These are phyloP conservation scores for Takashimella koratensis DNA, from an alignment of 1,284 basidiomycete species.

Conservation along the genomic window DNA sequence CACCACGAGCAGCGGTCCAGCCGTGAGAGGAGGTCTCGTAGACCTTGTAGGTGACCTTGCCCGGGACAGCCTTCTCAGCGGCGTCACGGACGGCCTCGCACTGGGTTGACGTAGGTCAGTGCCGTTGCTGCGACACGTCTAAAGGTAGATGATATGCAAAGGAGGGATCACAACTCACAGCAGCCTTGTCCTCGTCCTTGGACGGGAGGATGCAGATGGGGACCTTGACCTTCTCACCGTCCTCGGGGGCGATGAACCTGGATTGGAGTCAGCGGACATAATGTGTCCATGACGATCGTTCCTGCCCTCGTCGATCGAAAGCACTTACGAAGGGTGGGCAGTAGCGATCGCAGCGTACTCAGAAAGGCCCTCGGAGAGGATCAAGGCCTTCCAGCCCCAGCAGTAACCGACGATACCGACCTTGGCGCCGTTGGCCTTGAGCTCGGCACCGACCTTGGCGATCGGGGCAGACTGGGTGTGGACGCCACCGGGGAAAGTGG, in stretches of 20 bases:
- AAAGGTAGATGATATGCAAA: background rate
- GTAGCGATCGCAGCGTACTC: conserved; percentile 34
- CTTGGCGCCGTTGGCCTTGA: conserved; percentile 38
- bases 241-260: conserved; percentile 44
- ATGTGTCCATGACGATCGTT: background rate
- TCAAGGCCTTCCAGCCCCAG: conserved; percentile 46
- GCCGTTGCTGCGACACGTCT: background rate
- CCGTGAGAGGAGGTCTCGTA: conserved; percentile 48
- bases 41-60: conserved; percentile 46
- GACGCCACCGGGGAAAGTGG: conserved; percentile 33
- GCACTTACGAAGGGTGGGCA: conserved; percentile 44
- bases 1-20: conserved; percentile 49
- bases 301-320: background rate
- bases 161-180: conserved; percentile 19
- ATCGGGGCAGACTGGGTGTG: conserved; percentile 35
- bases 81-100: conserved; percentile 34
- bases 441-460: conserved; percentile 32
- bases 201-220: conserved; percentile 50
- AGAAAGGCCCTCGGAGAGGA: conserved; percentile 18
- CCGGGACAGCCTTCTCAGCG: conserved; percentile 41
- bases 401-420: conserved; percentile 50
- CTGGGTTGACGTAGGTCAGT: background rate
- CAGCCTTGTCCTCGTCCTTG: conserved; percentile 47
- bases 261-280: background rate
- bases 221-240: conserved; percentile 45